Percentiles rank a stretch among this genome's conserved stretches.
phyloP scores from a whole-genome alignment of 2,329 filamentous ascomycete genomes.

The Colletotrichum costaricense region DNA sequence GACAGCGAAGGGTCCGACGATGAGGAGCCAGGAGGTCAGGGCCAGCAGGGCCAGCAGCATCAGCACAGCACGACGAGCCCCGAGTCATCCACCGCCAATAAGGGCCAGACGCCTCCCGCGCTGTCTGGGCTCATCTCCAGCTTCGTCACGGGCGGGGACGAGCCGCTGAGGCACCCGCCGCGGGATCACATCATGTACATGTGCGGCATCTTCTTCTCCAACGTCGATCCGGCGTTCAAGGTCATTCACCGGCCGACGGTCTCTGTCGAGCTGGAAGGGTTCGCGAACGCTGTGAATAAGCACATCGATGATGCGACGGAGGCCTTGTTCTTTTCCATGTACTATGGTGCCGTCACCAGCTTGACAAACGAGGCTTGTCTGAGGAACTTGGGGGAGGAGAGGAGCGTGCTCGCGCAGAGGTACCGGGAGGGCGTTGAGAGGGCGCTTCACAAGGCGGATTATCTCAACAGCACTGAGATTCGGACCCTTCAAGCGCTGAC shows the following conservation, averaged over 20 bases:
- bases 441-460: constrained; percentile 54
- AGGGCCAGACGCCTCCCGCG: constrained; percentile 38
- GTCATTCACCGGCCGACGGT: constrained; percentile 56
- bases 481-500: constrained; percentile 55
- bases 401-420: constrained; percentile 43
- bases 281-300: constrained; percentile 40
- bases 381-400: constrained; percentile 47
- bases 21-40: constrained; percentile 21
- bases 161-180: constrained; percentile 46
- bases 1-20: constrained; percentile 50
- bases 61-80: constrained; percentile 40
- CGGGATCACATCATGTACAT: constrained; percentile 51
- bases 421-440: constrained; percentile 50
- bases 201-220: constrained; percentile 49
- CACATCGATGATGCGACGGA: constrained; percentile 41
- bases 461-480: constrained; percentile 53
- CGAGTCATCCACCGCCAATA: constrained; percentile 39
- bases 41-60: not conserved
- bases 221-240: constrained; percentile 57
- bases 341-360: constrained; percentile 53
- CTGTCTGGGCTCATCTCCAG: constrained; percentile 41
- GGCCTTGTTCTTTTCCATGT: constrained; percentile 55
- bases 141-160: constrained; percentile 3
- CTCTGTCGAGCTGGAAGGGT: constrained; percentile 41
- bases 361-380: constrained; percentile 45